Evolutionary conservation across 2,329 filamentous ascomycete species (phyloP).

Genomic region (Knoxdaviesia capensis): DNA sequence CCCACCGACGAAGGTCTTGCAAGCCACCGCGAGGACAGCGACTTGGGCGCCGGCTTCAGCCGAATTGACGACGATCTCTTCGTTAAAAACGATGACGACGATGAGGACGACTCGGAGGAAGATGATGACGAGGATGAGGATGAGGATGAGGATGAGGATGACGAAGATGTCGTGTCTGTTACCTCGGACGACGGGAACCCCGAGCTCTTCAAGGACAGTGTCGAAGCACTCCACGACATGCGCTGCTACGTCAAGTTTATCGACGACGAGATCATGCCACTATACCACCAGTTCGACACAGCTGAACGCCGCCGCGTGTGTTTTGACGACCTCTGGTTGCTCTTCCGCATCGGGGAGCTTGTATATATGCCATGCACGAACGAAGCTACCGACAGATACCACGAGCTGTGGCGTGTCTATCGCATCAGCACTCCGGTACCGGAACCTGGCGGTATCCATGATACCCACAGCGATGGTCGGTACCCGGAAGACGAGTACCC

Average conservation of each 20-base stretch:
- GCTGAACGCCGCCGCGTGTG: constrained; percentile 12
- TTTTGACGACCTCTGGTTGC: constrained; percentile 21
- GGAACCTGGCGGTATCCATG: constrained; percentile 6
- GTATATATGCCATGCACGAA: constrained; percentile 17
- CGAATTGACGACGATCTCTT: no score
- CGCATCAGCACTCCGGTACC: constrained; percentile 12
- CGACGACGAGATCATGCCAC: constrained; percentile 19
- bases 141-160: constrained; percentile 11
- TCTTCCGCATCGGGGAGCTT: constrained; percentile 19
- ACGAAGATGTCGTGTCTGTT: constrained; percentile 15
- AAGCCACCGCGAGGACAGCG: no score
- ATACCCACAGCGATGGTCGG: constrained; percentile 2
- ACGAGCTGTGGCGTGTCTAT: constrained; percentile 19
- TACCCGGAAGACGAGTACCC: neutral
- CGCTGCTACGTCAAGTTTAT: constrained; percentile 22
- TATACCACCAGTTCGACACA: constrained; percentile 11
- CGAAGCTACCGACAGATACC: constrained; percentile 16
- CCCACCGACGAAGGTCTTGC: no score
- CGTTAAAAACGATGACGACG: no score
- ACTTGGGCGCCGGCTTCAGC: no score
- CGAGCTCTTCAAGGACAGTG: constrained; percentile 16
- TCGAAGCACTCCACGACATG: constrained; percentile 19
- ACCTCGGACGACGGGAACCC: constrained; percentile 16
- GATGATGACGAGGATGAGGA: constrained; percentile 9
- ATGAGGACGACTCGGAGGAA: no score